Evolutionary conservation across 176 grass and related monocot genomes (phyloP).

Genomic region (Bromus sterilis): DNA sequence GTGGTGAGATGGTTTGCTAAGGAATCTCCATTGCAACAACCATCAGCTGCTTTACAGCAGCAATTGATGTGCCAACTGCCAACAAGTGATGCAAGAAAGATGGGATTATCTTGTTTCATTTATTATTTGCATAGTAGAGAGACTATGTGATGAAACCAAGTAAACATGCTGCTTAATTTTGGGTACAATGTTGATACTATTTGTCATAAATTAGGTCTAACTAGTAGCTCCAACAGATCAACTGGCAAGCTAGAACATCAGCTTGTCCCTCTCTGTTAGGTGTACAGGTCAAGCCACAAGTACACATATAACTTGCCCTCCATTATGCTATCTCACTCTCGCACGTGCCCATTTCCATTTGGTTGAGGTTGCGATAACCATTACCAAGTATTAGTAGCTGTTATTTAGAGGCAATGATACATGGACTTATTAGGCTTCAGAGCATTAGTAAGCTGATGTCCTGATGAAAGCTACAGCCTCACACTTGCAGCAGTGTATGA

Average conservation of each 20-base stretch:
- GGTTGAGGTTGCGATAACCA: neutral
- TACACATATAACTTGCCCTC: neutral
- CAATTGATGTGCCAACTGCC: slow-evolving; percentile 14
- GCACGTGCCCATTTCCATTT: neutral
- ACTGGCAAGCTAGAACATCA: neutral
- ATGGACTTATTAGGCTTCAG: neutral
- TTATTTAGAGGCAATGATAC: neutral
- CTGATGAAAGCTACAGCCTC: neutral
- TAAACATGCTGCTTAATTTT: neutral
- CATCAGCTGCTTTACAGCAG: neutral
- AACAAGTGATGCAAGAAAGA: slow-evolving; percentile 1
- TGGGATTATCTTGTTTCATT: neutral
- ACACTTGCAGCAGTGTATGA: neutral
- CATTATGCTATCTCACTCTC: neutral
- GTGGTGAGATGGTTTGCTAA: neutral
- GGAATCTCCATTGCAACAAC: neutral
- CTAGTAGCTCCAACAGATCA: neutral
- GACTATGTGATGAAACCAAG: neutral
- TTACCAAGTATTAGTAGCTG: neutral
- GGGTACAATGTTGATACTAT: neutral
- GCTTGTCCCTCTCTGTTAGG: neutral
- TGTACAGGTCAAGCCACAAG: neutral
- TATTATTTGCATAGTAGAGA: neutral
- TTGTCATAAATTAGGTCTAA: slow-evolving; percentile 12
- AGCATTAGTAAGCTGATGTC: neutral